Percentiles rank a stretch among this genome's conserved stretches.
Conservation (phyloP, 2,329 filamentous ascomycete species). For the Lachnum nothofagi region DNA sequence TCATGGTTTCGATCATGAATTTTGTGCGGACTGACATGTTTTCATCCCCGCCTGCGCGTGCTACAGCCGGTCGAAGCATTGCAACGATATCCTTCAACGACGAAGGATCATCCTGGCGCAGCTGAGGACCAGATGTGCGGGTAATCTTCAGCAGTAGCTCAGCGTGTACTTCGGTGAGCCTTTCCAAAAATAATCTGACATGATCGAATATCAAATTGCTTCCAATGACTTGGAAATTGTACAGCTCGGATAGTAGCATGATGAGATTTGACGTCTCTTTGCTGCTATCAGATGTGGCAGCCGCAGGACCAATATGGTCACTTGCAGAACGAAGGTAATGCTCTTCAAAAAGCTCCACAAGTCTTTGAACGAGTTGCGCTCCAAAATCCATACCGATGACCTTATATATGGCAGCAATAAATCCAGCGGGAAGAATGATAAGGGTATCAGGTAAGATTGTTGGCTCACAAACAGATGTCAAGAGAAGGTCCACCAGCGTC, state of each 20-base stretch:
- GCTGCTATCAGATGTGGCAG: slow-evolving; percentile 25
- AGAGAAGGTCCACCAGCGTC: slow-evolving; percentile 68
- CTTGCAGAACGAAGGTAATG: slow-evolving; percentile 48
- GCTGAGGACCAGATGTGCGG: slow-evolving; percentile 71
- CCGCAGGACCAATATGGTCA: slow-evolving; percentile 30
- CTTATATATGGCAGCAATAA: slow-evolving; percentile 82
- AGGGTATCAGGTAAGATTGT: slow-evolving; percentile 81
- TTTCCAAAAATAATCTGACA: slow-evolving; percentile 68
- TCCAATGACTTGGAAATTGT: slow-evolving; percentile 84
- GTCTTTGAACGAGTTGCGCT: slow-evolving; percentile 73
- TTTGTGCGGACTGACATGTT: slow-evolving; percentile 82
- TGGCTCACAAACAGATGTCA: slow-evolving; percentile 74
- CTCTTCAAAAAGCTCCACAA: slow-evolving; percentile 69
- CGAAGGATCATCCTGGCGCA: slow-evolving; percentile 83
- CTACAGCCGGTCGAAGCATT: slow-evolving; percentile 67
- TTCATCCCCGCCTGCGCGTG: slow-evolving; percentile 59
- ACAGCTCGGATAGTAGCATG: slow-evolving; percentile 77
- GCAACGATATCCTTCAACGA: slow-evolving; percentile 84
- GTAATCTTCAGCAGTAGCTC: slow-evolving; percentile 83
- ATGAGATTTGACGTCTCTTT: slow-evolving; percentile 74
- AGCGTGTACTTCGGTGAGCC: slow-evolving; percentile 78
- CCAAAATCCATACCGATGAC: slow-evolving; percentile 84
- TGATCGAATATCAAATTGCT: slow-evolving; percentile 86
- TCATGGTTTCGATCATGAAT: slow-evolving; percentile 97
- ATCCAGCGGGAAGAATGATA: slow-evolving; percentile 83